Evolutionary conservation across 345 rosid species (phyloP), one percentile per base, ranked within the genome.

Genomic region (Adansonia digitata): DNA sequence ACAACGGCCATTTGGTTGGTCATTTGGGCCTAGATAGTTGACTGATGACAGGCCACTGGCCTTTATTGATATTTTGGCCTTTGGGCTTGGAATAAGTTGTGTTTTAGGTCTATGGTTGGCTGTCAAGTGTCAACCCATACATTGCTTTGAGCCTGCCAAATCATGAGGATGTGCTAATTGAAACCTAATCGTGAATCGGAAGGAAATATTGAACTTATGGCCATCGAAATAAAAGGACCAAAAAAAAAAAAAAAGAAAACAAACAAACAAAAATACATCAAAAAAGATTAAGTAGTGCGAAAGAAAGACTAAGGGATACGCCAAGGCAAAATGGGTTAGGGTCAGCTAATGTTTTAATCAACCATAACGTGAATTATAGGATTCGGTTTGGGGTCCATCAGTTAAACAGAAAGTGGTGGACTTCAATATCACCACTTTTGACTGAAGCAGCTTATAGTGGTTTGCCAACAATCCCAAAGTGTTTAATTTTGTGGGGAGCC

Each of bases 341-440:
- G 24, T 56, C 40, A 68, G 22, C 72, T 68, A 46, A 15, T 45
- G 34, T 15, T 15, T 67, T 67, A 43, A 67, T 67, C 53, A 43
- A 13, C 53, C 52, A 12, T 24, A 67, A 45, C 71, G 71, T 43
- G 13, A 1, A 67, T 67, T 15, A 4, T 14, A 2, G 22, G 29
- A 5, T 62, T 64, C 6, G 46, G 46, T 40, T 62, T 63, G 31
- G 69, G 51, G 34, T 42, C 17, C 51, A 65, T 11, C 1, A 14
- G 72, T 14, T 65, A n/a, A 24, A 45, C 3, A 45, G 27, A 26
- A 14, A 7, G 56, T 68, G 53, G 37, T 43, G 72, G 22, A 45
- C 40, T 45, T 68, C 56, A 68, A 68, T 56, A 46, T 27, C 72
- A 68, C 8, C 22, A 45, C 55, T 68, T 68, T 68, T 68, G 56